These are phyloP conservation scores for Aaosphaeria pasadenensis DNA, from an alignment of 2,329 filamentous ascomycete species.

Conservation along the genomic window DNA sequence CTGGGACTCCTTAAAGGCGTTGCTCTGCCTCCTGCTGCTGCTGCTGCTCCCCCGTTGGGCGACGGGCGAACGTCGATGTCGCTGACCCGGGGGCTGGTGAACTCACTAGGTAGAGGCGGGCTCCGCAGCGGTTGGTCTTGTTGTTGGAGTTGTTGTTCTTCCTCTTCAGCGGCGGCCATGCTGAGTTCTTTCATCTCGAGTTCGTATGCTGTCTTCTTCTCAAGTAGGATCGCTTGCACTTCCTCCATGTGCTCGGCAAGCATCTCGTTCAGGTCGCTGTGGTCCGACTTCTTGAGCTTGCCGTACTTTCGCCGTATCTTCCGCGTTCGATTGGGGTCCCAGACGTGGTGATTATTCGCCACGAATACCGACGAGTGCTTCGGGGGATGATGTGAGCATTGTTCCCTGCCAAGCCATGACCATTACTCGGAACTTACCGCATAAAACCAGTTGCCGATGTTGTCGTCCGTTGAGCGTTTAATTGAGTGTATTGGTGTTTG, in stretches of 20 bases:
- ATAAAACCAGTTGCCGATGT: slow-evolving; percentile 82
- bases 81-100: slow-evolving; percentile 9
- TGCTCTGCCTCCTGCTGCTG: no score
- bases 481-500: slow-evolving; percentile 72
- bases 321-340: slow-evolving; percentile 58
- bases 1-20: background rate
- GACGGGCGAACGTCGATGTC: slow-evolving; percentile 8
- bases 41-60: slow-evolving; percentile 8
- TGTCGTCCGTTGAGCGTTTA: slow-evolving; percentile 62
- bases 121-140: slow-evolving; percentile 17
- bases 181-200: slow-evolving; percentile 14
- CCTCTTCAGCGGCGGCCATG: background rate
- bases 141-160: slow-evolving; percentile 8
- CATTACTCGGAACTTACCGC: slow-evolving; percentile 41
- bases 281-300: slow-evolving; percentile 46
- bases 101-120: slow-evolving; percentile 13
- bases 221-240: slow-evolving; percentile 47
- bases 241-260: slow-evolving; percentile 51
- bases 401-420: background rate
- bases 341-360: slow-evolving; percentile 70
- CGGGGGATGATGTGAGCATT: background rate
- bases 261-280: slow-evolving; percentile 54
- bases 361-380: slow-evolving; percentile 77
- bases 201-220: slow-evolving; percentile 40
- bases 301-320: slow-evolving; percentile 59